Evolutionary conservation across 2,329 filamentous ascomycete species (phyloP).

Genomic region (Xylogone sp.): DNA sequence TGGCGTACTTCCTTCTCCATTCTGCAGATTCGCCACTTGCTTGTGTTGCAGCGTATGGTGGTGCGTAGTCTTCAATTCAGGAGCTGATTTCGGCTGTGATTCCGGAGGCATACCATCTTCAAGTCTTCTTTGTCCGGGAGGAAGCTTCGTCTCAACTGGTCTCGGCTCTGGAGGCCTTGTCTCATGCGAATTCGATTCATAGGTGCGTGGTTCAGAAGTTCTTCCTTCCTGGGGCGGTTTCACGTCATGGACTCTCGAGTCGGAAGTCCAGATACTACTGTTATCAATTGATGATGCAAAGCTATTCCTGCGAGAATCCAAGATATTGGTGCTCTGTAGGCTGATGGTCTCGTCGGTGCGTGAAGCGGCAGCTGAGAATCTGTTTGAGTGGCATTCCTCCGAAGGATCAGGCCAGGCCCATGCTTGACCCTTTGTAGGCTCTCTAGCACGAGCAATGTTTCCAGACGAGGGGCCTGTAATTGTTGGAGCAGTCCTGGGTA

Average conservation of each 20-base stretch:
- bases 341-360: conserved; percentile 42
- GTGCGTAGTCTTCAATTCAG: conserved; percentile 37
- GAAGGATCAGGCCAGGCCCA: conserved; percentile 87
- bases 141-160: conserved; percentile 36
- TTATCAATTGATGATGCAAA: conserved; percentile 68
- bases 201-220: not conserved
- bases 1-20: conserved; percentile 50
- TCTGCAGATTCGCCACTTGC: conserved; percentile 63
- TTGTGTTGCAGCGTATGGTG: conserved; percentile 76
- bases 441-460: conserved; percentile 66
- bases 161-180: not conserved
- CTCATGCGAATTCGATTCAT: not conserved
- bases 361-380: conserved; percentile 41
- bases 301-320: conserved; percentile 70
- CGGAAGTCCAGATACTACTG: conserved; percentile 74
- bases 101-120: conserved; percentile 54
- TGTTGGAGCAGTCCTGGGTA: conserved; percentile 63
- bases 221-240: not conserved
- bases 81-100: conserved; percentile 20
- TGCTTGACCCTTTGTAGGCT: conserved; percentile 77
- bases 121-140: conserved; percentile 67
- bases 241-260: conserved; percentile 46
- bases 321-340: conserved; percentile 33
- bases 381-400: conserved; percentile 52
- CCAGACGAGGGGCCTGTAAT: conserved; percentile 68